Base-by-base conservation (phyloP, 2,329 filamentous ascomycete genomes). In the Ascocoryne sarcoides region DNA sequence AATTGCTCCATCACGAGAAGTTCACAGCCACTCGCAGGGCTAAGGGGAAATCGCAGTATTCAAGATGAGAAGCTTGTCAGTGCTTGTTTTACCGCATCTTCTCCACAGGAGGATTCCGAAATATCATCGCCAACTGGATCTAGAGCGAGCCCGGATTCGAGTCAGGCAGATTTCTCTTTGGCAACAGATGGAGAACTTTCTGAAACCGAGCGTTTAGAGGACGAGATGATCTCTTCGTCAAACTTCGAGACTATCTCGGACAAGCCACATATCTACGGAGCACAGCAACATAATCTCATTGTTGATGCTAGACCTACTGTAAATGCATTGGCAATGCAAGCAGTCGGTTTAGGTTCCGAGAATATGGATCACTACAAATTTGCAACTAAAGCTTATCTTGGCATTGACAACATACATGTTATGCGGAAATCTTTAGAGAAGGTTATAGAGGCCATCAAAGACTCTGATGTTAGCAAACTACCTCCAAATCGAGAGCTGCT, bases 361-460 rank as follows among this genome's bases (percentile, higher is more conserved):
- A 95, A 95, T 56, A 95, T 96, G 85, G 86, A 95, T 49, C 84
- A 95, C 62, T 98, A 98, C 66, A 86, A 83, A 46, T 90, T 89
- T 55, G 87, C 88, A 12, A 82, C 82, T 44, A 95, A 95, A 62
- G 82, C 83, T 20, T 98, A 93, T 58, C 73, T 98, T 41, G 92
- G 86, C 47, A 98, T 98, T 56, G 90, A 93, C 61, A 98, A 98
- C 60, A 96, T 98, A 45, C 92, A 98, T 58, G 88, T 95, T 47
- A 98, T 98, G 92, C 76, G 92, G 42, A 83, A 84, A 46, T 96
- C 90, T 2, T 69, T 98, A 23, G 81, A 83, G 52, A 90, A 82
- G 51, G 84, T 98, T 15, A 71, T 95, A 39, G 89, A 94, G 48
- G 83, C 87, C 3, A 68, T 98, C 56, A 95, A 94, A 58, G 90